A percentile compares a stretch with the other conserved stretches of the same genome.
Conservation (phyloP, 345 rosid species). For the Eucalyptus paniculata region DNA sequence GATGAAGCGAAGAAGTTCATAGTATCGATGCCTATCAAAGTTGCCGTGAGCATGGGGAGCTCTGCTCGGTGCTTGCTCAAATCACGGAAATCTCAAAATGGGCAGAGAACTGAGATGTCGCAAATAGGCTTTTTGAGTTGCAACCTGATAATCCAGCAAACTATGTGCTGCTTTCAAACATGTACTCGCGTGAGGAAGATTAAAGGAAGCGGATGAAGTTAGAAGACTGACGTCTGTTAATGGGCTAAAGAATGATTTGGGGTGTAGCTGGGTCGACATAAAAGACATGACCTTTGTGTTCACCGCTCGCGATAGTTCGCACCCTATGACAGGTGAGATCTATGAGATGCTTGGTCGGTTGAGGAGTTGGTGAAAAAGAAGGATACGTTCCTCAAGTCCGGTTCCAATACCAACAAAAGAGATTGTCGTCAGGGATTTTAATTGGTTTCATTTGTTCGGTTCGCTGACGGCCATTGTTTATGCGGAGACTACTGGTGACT, state of each 20-base stretch:
- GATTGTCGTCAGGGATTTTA: conserved; percentile 13
- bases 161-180: conserved; percentile 12
- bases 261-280: conserved; percentile 25
- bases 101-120: conserved; percentile 21
- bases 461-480: conserved; percentile 11
- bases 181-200: conserved; percentile 5
- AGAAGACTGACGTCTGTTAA: conserved; percentile 18
- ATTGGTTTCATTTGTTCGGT: conserved; percentile 8
- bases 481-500: conserved; percentile 21
- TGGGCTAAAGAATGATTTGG: conserved; percentile 17
- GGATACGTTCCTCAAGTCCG: conserved; percentile 9
- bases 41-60: conserved; percentile 21
- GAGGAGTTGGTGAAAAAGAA: conserved; percentile 14
- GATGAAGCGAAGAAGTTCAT: conserved; percentile 19
- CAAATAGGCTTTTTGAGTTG: conserved; percentile 20
- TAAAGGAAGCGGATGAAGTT: conserved; percentile 24
- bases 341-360: conserved; percentile 7
- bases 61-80: conserved; percentile 23
- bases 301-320: conserved; percentile 17
- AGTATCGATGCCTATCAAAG: conserved; percentile 13
- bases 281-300: conserved; percentile 14
- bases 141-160: conserved; percentile 24
- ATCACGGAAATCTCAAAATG: conserved; percentile 14
- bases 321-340: conserved; percentile 9
- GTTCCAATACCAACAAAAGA: neutral